phyloP scores from a whole-genome alignment of 176 grass and related monocot species.

The Sorghum bicolor region Sorghum_bicolor_NCBIv3 NC_012878.2:10267501-10268000 shows the following conservation, averaged over 20 bases:
- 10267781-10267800: slow-evolving; percentile 73
- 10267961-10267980: not conserved
- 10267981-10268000: slow-evolving; percentile 18
- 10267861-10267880: slow-evolving; percentile 48
- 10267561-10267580: slow-evolving; percentile 31
- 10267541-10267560: slow-evolving; percentile 74
- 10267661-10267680: not conserved
- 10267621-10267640: slow-evolving; percentile 49
- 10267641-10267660: slow-evolving; percentile 22
- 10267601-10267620: slow-evolving; percentile 37
- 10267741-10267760: slow-evolving; percentile 99
- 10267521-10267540: slow-evolving; percentile 74
- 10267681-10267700: slow-evolving; percentile 25
- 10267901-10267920: not conserved
- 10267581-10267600: not conserved
- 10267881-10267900: slow-evolving; percentile 1
- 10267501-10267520: slow-evolving; percentile 75
- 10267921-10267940: slow-evolving; percentile 8
- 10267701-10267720: slow-evolving; percentile 40
- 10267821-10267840: slow-evolving; percentile 66
- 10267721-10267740: slow-evolving; percentile 88
- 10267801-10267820: slow-evolving; percentile 87
- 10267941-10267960: slow-evolving; percentile 39
- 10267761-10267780: slow-evolving; percentile 78
- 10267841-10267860: slow-evolving; percentile 51